Percentiles rank a stretch among this genome's conserved stretches.
Conservation (phyloP, 1,284 basidiomycete species). For the Cerrena zonata region DNA sequence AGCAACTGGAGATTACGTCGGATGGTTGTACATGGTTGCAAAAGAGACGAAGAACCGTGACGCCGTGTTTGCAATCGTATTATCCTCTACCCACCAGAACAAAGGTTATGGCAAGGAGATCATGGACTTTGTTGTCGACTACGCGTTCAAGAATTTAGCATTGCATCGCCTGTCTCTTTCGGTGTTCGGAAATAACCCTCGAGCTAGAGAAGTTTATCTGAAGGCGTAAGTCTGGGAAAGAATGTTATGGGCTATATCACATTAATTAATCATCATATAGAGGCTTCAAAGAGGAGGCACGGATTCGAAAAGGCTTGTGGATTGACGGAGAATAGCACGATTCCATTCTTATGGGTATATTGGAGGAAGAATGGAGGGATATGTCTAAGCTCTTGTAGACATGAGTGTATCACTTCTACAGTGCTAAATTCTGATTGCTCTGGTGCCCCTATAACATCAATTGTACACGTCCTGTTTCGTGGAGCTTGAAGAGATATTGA, state of each 20-base stretch:
- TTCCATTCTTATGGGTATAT: slow-evolving; percentile 5
- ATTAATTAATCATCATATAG: neutral
- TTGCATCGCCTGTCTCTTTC: slow-evolving; percentile 8
- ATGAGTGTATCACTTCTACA: too few relatives aligned
- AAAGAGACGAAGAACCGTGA: slow-evolving; percentile 12
- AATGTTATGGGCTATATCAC: neutral
- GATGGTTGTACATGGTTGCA: slow-evolving; percentile 12
- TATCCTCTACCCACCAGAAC: neutral
- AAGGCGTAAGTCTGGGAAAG: slow-evolving; percentile 4
- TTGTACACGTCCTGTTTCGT: too few relatives aligned
- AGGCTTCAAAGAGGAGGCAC: slow-evolving; percentile 10
- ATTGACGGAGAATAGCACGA: slow-evolving; percentile 9
- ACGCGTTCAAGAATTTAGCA: slow-evolving; percentile 6
- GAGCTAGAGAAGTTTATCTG: slow-evolving; percentile 6
- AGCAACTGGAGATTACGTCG: slow-evolving; percentile 9
- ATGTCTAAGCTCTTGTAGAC: too few relatives aligned
- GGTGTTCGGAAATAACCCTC: slow-evolving; percentile 2
- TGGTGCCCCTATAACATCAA: too few relatives aligned
- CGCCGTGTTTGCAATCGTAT: neutral
- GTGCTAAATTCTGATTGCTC: too few relatives aligned
- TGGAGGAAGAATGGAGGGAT: slow-evolving; percentile 11
- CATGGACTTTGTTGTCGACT: slow-evolving; percentile 4
- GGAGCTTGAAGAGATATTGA: too few relatives aligned
- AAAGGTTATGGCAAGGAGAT: slow-evolving; percentile 9
- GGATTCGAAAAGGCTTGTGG: slow-evolving; percentile 7